Evolutionary conservation across 345 rosid genomes (phyloP).

Genomic region (Erodium maritimum): DNA sequence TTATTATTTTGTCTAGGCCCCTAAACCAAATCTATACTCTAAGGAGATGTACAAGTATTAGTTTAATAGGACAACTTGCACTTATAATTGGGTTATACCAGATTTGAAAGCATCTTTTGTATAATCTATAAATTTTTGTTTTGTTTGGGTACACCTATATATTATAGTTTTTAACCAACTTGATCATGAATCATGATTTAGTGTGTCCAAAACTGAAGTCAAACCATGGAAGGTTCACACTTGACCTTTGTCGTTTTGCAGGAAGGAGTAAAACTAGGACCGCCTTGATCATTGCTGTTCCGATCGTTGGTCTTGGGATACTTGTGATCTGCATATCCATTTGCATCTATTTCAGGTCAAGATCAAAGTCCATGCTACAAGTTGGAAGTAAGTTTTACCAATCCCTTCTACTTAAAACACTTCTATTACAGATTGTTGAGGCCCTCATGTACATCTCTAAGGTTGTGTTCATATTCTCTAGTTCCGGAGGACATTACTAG

Average conservation of each 20-base stretch:
- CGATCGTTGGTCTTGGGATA: background rate
- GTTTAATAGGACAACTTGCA: background rate
- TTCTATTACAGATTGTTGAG: background rate
- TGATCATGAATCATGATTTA: no score
- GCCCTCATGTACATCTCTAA: background rate
- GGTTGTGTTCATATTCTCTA: background rate
- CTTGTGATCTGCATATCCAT: constrained; percentile 1
- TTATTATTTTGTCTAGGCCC: no score
- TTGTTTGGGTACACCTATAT: no score
- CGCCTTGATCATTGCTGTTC: constrained; percentile 6
- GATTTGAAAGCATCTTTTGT: no score
- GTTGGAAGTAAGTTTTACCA: constrained; percentile 6
- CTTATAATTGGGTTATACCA: no score
- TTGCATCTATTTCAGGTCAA: constrained; percentile 5
- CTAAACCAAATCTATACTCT: no score
- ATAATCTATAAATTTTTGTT: no score
- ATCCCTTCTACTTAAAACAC: background rate
- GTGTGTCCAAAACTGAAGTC: no score
- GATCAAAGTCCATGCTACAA: background rate
- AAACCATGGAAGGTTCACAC: background rate
- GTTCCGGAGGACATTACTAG: constrained; percentile 12
- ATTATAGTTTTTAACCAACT: background rate
- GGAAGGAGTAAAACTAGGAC: constrained; percentile 6
- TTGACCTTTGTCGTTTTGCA: background rate
- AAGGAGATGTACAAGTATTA: background rate